Conservation (phyloP, 2,329 filamentous ascomycete genomes). For the Diaporthe eres region DNA sequence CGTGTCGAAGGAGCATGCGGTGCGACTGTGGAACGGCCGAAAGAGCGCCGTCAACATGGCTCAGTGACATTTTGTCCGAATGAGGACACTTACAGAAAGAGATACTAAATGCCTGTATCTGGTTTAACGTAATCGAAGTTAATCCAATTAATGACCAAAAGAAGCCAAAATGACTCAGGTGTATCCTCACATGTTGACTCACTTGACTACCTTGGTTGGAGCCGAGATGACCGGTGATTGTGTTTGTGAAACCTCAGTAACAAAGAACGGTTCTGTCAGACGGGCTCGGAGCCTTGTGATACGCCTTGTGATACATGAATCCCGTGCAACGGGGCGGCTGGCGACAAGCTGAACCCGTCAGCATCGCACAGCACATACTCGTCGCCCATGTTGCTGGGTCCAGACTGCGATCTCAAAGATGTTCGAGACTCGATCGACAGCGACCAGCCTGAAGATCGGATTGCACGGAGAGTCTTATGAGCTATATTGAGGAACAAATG, state of each 20-base stretch:
- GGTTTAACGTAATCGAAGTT: neutral
- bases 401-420: neutral
- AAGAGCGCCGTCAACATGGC: neutral
- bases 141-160: neutral
- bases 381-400: neutral
- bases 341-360: neutral
- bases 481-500: neutral
- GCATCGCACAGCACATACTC: neutral
- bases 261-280: neutral
- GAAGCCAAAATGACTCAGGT: neutral
- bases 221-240: neutral
- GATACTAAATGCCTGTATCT: neutral
- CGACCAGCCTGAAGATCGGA: neutral
- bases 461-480: neutral
- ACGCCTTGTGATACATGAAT: neutral
- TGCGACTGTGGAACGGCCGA: neutral
- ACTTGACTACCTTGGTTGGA: neutral
- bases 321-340: neutral
- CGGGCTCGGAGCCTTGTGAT: slow-evolving; percentile 7
- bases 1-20: neutral
- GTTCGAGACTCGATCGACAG: neutral
- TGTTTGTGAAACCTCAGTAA: neutral
- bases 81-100: neutral
- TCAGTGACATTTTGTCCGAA: neutral
- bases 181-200: neutral